phyloP scores from a whole-genome alignment of 495 filamentous ascomycete genomes.

The Hyaloscypha hepaticicola region DNA sequence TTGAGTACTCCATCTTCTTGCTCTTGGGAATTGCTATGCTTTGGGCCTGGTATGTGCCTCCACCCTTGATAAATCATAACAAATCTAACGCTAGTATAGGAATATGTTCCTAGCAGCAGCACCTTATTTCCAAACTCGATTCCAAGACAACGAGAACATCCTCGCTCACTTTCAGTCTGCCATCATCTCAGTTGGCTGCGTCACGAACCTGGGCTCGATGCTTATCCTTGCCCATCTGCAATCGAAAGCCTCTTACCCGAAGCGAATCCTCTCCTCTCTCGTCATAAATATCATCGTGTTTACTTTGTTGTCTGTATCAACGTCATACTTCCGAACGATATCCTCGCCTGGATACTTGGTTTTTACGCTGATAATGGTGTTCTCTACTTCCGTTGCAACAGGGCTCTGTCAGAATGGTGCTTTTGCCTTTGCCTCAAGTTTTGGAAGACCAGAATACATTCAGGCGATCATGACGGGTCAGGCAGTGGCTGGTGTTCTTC shows the following conservation, averaged over 20 bases:
- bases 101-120: slow-evolving; percentile 98
- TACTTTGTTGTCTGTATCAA: slow-evolving; percentile 75
- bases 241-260: slow-evolving; percentile 75
- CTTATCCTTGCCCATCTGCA: slow-evolving; percentile 77
- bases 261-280: slow-evolving; percentile 73
- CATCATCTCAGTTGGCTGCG: slow-evolving; percentile 80
- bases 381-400: slow-evolving; percentile 69
- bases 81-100: slow-evolving; percentile 50
- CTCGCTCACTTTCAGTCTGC: slow-evolving; percentile 80
- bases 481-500: slow-evolving; percentile 87
- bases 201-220: slow-evolving; percentile 74
- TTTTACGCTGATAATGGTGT: slow-evolving; percentile 85
- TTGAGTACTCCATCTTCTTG: slow-evolving; percentile 82
- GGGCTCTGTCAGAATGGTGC: slow-evolving; percentile 92
- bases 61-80: neutral
- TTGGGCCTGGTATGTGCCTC: slow-evolving; percentile 82
- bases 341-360: slow-evolving; percentile 67
- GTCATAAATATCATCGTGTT: slow-evolving; percentile 72
- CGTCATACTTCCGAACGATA: slow-evolving; percentile 58
- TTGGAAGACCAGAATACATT: slow-evolving; percentile 81
- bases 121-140: slow-evolving; percentile 87
- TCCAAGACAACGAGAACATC: slow-evolving; percentile 67
- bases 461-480: slow-evolving; percentile 97
- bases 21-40: slow-evolving; percentile 92
- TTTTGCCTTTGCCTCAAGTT: slow-evolving; percentile 86